Conservation (phyloP, 495 filamentous ascomycete species). For the Aspergillus baeticus region DNA sequence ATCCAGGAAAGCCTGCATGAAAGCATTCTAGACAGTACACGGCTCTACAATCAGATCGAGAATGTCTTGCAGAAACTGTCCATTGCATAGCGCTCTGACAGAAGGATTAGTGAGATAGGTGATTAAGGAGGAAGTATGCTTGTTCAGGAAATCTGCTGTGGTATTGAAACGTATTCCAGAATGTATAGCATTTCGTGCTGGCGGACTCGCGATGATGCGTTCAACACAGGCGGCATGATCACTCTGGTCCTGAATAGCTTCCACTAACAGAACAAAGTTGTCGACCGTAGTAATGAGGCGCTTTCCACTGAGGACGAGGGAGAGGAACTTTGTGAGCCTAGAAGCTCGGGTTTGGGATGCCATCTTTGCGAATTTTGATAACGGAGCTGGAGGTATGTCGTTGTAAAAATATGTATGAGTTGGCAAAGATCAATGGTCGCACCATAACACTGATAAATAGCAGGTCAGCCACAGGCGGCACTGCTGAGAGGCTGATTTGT, state of each 20-base stretch:
- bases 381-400: neutral
- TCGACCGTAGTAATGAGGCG: constrained; percentile 23
- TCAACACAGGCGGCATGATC: constrained; percentile 55
- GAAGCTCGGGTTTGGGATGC: constrained; percentile 21
- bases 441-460: neutral
- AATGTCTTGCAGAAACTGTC: constrained; percentile 53
- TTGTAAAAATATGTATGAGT: neutral
- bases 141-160: constrained; percentile 52
- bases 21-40: constrained; percentile 58
- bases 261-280: constrained; percentile 57
- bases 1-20: constrained; percentile 42
- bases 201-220: constrained; percentile 47
- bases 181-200: constrained; percentile 49
- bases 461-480: neutral
- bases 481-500: neutral
- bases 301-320: constrained; percentile 29
- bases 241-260: constrained; percentile 52
- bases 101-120: constrained; percentile 22
- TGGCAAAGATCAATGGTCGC: too few relatives aligned
- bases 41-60: constrained; percentile 55
- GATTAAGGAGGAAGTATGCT: constrained; percentile 26
- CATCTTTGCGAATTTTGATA: neutral
- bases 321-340: constrained; percentile 33
- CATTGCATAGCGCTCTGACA: constrained; percentile 54
- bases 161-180: constrained; percentile 48